Conservation (phyloP, 371 early-diverging fungal species). For the Entomophthora muscae region DNA sequence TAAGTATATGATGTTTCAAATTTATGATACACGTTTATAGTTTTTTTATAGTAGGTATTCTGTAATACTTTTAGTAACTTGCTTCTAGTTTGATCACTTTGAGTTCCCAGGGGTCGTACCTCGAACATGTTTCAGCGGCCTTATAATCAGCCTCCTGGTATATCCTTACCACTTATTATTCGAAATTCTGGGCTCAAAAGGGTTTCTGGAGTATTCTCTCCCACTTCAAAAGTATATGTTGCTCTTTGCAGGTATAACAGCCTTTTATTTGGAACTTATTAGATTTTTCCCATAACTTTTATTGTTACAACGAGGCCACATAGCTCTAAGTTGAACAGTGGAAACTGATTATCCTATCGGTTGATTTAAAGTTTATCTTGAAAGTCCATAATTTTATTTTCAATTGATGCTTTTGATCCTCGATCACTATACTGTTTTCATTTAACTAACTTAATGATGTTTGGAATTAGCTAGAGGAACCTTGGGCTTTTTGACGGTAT, state of each 20-base stretch:
- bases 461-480: neutral
- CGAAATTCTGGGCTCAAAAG: constrained; percentile 9
- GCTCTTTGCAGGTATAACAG: neutral
- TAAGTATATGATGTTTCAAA: no score
- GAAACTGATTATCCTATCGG: no score
- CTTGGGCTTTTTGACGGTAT: neutral
- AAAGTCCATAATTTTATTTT: no score
- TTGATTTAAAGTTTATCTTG: no score
- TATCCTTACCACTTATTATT: constrained; percentile 17
- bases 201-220: neutral
- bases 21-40: no score
- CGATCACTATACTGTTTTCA: no score
- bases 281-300: neutral
- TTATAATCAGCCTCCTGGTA: constrained; percentile 22
- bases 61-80: no score
- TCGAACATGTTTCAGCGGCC: constrained; percentile 71
- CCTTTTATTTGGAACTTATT: neutral
- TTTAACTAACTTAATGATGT: no score
- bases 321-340: no score
- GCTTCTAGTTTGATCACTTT: constrained; percentile 67
- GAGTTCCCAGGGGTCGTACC: constrained; percentile 89
- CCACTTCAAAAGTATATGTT: neutral
- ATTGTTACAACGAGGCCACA: no score
- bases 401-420: no score
- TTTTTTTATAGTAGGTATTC: no score